These are phyloP conservation scores for Leucaena leucocephala DNA, from an alignment of 306 rosid genomes.

Conservation along the genomic window DNA sequence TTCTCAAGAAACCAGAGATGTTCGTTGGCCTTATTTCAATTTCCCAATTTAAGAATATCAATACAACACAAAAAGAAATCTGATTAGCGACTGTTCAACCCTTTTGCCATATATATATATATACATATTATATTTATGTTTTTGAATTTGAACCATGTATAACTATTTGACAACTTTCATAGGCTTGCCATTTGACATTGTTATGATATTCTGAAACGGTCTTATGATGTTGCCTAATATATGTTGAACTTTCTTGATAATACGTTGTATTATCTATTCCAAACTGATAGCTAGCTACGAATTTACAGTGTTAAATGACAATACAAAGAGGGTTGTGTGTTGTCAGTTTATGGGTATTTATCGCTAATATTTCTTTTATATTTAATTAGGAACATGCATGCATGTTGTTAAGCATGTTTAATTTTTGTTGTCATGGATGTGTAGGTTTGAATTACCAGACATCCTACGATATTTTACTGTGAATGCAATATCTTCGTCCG, in stretches of 20 bases:
- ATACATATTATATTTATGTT: too few species aligned
- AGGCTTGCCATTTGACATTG: neutral
- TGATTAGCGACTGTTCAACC: neutral
- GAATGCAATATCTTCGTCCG: too few species aligned
- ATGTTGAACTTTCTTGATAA: neutral
- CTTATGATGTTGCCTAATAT: neutral
- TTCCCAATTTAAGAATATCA: too few species aligned
- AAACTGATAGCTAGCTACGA: neutral
- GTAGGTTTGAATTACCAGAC: neutral
- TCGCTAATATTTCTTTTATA: neutral
- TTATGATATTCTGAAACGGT: neutral
- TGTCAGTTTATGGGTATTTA: neutral
- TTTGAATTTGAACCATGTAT: neutral
- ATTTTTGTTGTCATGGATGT: neutral
- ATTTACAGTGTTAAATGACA: neutral
- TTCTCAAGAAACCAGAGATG: too few species aligned
- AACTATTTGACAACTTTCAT: too few species aligned
- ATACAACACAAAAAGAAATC: too few species aligned
- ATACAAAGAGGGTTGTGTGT: neutral
- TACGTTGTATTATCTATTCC: neutral
- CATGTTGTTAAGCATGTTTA: neutral
- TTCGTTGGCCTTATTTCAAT: too few species aligned
- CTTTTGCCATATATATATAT: too few species aligned
- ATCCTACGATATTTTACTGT: neutral
- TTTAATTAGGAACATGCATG: neutral